Evolutionary conservation across 2,329 filamentous ascomycete species (phyloP), one percentile per base, ranked within the genome.

Genomic region (Helicocarpus griseus): DNA sequence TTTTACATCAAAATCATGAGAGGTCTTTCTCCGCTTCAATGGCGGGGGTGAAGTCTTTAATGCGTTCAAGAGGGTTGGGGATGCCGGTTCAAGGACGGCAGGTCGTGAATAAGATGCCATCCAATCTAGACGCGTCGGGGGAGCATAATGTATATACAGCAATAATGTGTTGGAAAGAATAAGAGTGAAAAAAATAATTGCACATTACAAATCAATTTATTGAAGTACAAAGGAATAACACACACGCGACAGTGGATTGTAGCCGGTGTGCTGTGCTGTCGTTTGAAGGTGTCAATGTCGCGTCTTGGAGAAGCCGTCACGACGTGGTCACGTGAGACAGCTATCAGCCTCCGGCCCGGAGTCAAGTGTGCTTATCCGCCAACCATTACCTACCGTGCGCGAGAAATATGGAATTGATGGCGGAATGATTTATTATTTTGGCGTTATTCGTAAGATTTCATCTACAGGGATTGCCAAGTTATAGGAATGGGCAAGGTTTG

Each of bases 101-200:
- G 60, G 54, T 51, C 56, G 57, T 53, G 54, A 57, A 55, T 60
- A 62, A 57, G 67, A 65, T 58, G 67, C 63, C 69, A 71, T 71
- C 57, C 45, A 47, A 51, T 35, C 28, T 47, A 41, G 28, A 65
- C 59, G 58, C 57, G 58, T 61, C 36, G n/a, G 24, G 22, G 21
- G 33, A 4, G n/a, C 28, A 43, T 49, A 49, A 49, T 49, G 24
- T 5, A 21, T 49, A 31, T 31, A 19, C n/a, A 31, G 17, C 14
- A 19, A 43, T 7, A 31, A 31, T 31, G 29, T n/a, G n/a, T n/a
- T n/a, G n/a, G n/a, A n/a, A n/a, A 13, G 26, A 19, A 2, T n/a
- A 9, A 31, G 41, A 17, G 17, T 13, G 26, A 31, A 45, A 29
- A 44, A 8, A 31, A 11, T 31, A 21, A 19, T 13, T 6, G 17